Percentiles rank a stretch among this genome's conserved stretches.
phyloP scores from a whole-genome alignment of 805 yeast species.

The Wickerhamomyces queroliae region DNA sequence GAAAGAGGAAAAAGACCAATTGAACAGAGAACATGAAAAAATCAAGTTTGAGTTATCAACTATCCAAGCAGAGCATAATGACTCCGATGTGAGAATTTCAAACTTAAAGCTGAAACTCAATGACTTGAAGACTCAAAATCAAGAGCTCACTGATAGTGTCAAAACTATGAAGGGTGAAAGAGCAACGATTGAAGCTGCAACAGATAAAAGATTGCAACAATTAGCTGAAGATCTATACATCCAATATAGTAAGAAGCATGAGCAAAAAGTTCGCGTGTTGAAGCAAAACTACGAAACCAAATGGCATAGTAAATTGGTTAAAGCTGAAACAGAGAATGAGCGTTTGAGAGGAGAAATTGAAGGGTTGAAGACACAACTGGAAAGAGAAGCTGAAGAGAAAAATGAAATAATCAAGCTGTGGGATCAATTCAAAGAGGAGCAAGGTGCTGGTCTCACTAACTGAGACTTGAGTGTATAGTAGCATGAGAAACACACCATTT shows the following conservation, averaged over 20 bases:
- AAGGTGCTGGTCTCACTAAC: constrained; percentile 1
- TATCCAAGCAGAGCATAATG: constrained; percentile 19
- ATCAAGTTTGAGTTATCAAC: constrained; percentile 17
- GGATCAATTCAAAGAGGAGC: constrained; percentile 26
- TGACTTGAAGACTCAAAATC: constrained; percentile 14
- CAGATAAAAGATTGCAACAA: constrained; percentile 50
- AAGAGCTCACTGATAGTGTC: constrained; percentile 21
- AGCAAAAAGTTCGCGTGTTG: constrained; percentile 57
- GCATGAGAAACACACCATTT: neutral
- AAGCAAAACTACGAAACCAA: constrained; percentile 54
- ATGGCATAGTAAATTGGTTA: constrained; percentile 39
- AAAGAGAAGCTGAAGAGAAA: constrained; percentile 51
- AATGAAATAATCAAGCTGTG: constrained; percentile 48
- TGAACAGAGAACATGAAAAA: neutral
- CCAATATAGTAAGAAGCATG: constrained; percentile 75
- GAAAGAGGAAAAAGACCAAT: constrained; percentile 17
- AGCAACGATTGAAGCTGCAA: constrained; percentile 36
- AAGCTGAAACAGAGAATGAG: constrained; percentile 36
- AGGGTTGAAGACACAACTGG: constrained; percentile 40
- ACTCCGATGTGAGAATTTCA: constrained; percentile 19
- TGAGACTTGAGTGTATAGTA: neutral
- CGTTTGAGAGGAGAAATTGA: constrained; percentile 46
- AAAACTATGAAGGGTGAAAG: constrained; percentile 28
- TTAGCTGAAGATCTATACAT: constrained; percentile 65
- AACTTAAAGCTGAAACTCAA: constrained; percentile 12